These are phyloP conservation scores for Piper longum DNA, from an alignment of 164 flowering plant genomes.

Conservation along the genomic window DNA sequence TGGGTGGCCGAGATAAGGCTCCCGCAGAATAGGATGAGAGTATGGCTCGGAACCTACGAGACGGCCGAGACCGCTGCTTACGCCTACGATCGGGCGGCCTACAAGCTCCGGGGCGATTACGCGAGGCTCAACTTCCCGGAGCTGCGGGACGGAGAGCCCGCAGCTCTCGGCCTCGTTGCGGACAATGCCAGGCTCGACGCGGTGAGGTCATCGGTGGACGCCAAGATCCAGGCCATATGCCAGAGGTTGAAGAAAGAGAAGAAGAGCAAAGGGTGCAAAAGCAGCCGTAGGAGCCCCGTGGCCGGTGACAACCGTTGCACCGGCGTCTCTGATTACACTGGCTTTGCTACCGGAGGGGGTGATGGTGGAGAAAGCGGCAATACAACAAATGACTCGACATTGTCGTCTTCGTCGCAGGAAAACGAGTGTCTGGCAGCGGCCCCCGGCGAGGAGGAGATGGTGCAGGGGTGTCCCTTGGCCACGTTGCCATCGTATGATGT, in stretches of 20 bases:
- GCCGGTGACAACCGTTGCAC: not conserved
- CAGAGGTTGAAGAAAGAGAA: conserved; percentile 42
- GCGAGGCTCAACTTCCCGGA: conserved; percentile 82
- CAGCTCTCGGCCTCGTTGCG: conserved; percentile 24
- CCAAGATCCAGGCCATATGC: conserved; percentile 77
- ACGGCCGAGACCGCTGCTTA: conserved; percentile 86
- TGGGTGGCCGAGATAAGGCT: conserved; percentile 98
- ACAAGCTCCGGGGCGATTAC: conserved; percentile 78
- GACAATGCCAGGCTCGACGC: conserved; percentile 30
- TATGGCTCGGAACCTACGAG: conserved; percentile 92
- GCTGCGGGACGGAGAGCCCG: conserved; percentile 29
- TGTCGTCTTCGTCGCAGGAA: not conserved
- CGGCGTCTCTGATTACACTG: too few species aligned
- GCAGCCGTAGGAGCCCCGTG: conserved; percentile 1
- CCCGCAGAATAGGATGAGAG: conserved; percentile 79
- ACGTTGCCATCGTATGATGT: not conserved
- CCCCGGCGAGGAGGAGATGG: not conserved
- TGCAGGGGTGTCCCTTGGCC: not conserved
- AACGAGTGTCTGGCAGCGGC: not conserved
- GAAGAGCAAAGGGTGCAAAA: not conserved
- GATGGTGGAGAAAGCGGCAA: not conserved
- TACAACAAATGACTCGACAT: not conserved
- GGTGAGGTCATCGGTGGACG: conserved; percentile 51
- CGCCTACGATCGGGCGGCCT: conserved; percentile 89
- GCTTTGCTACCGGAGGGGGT: not conserved